A percentile compares a stretch with the other conserved stretches of the same genome.
These are phyloP conservation scores for Aspergillus sp. DNA, from an alignment of 2,329 filamentous ascomycete genomes.

Conservation along the genomic window DNA sequence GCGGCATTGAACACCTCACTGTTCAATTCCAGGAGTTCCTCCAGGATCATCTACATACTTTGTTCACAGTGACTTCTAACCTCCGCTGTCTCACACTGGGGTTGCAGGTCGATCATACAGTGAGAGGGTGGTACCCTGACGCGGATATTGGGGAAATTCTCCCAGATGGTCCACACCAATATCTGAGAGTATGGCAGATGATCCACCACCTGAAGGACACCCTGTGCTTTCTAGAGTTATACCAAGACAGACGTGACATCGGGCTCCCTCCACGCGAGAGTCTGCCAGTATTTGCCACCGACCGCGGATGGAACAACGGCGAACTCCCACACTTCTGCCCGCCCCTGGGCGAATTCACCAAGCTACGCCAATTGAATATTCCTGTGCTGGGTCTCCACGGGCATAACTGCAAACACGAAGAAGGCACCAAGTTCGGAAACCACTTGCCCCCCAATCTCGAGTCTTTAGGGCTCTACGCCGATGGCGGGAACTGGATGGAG, in stretches of 20 bases:
- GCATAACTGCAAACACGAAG: neutral
- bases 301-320: neutral
- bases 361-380: neutral
- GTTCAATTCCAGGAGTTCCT: no score
- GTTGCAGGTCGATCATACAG: no score
- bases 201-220: neutral
- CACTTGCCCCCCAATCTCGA: neutral
- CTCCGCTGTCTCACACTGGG: no score
- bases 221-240: neutral
- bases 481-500: neutral
- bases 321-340: neutral
- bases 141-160: no score
- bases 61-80: no score
- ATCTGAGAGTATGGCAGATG: neutral
- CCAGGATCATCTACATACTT: no score
- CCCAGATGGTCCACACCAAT: neutral
- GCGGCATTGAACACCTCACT: no score
- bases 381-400: neutral
- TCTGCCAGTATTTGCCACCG: neutral
- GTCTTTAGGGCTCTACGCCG: neutral
- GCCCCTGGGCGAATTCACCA: neutral
- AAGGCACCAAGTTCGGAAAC: neutral
- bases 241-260: neutral
- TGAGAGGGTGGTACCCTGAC: no score
- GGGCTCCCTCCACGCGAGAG: neutral